Base-by-base conservation (phyloP, 1,139 yeast genomes). In the Petasospora fabianii region DNA sequence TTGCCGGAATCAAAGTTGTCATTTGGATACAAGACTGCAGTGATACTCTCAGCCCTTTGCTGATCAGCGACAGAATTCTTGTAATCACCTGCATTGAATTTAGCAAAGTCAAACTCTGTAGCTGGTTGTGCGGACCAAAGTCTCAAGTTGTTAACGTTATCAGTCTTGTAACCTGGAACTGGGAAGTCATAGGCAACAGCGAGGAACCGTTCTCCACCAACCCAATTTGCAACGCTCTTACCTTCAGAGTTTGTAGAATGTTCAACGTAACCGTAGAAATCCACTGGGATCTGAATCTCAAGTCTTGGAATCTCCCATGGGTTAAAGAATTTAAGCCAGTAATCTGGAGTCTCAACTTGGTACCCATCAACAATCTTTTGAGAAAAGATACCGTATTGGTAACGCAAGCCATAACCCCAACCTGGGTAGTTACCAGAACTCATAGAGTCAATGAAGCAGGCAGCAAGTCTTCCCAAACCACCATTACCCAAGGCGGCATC, bases 401-500 rank as follows among this genome's bases (percentile, higher is more conserved):
- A 88, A 59, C 95, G 81, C 53, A 88, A 70, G 44, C 97, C 97
- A 61, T 90, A 90, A 47, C 97, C 97, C 97, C 97, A 88, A 38
- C 95, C 96, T 24, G 95, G 88, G 61, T 85, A 86, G 61, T 86
- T 81, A 52, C 84, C 82, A 7, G 95, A 80, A 26, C 95, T 79
- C 58, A 90, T 68, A 1, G 96, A 86, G 65, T 90, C 97, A 39
- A 90, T 78, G 58, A 86, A 88, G 65, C 97, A 88, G 28, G 97
- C 96, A 27, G 97, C 97, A 57, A 90, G 71, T 61, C 97, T 77
- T 46, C 97, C 97, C 45, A 90, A 69, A 47, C 97, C 97, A 60
- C 97, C 97, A 56, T 90, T 90, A 58, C 97, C 97, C 42, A 88
- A 73, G 17, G 90, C 97, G 13, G 96, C 96, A 62, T 90, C 97